Evolutionary conservation across 257 asterid species (phyloP), one percentile per base, ranked within the genome.

Genomic region (Asclepias syriaca): DNA sequence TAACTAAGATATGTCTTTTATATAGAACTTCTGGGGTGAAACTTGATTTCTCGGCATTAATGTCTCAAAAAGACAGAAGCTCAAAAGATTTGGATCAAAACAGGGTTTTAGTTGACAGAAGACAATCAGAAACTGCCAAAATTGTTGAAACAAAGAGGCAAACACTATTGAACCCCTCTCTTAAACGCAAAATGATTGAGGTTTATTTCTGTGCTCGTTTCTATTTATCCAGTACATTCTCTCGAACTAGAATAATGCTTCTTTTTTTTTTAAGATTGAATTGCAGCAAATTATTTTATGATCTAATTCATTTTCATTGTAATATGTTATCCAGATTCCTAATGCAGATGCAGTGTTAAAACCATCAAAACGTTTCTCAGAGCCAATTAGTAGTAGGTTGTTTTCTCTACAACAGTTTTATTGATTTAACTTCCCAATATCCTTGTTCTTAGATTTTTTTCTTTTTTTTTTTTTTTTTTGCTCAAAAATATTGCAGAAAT

Each of bases 161-260:
- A 77, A 75, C 70, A 59, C 77, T 82, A 72, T 67, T 82, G 58
- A 65, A 68, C 74, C 75, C 78, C 34, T 80, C 90, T 50, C 75
- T 85, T 57, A 94, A 94, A 85, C 81, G 97, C 78, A 90, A 90
- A 75, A 65, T 80, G 27, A 49, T 77, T 67, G 93, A 86, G 96
- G 99, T 88, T 82, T 67, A 73, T 49, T 75, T 65, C 29, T 75
- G 24, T 73, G 75, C 66, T 45, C 60, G 46, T 22, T 27, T 15
- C 34, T 46, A 50, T 46, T 56, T 51, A 22, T 4, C 4, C 5
- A 7, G 55, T 24, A n/a, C 37, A 22, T 18, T 45, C n/a, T 48
- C 39, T 57, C 15, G 39, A 7, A 27, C 10, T 19, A 15, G 12
- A 37, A 37, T 29, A 66, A 15, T 32, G 60, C 66, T 65, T n/a